Conservation (phyloP, 495 filamentous ascomycete genomes). For the Lichenothelia convexa region DNA sequence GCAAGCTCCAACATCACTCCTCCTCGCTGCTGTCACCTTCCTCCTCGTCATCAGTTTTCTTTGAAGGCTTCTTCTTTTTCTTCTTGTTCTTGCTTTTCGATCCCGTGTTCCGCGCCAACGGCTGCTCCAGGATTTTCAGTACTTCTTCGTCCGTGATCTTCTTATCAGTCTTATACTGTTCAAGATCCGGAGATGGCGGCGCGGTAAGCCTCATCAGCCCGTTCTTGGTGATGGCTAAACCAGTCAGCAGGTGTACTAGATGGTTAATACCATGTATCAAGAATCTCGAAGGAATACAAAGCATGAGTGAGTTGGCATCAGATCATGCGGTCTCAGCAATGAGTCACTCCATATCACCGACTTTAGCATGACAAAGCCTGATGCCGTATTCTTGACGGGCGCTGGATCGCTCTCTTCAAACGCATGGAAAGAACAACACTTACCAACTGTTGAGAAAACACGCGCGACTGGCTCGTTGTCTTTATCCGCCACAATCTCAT, state of each 20-base stretch:
- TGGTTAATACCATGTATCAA: too few relatives aligned
- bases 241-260: too few relatives aligned
- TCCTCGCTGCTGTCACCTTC: conserved; percentile 37
- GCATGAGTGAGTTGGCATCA: too few relatives aligned
- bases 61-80: conserved; percentile 63
- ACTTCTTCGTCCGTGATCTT: conserved; percentile 94
- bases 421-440: too few relatives aligned
- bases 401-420: too few relatives aligned
- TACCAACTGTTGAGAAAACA: conserved; percentile 81
- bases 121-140: conserved; percentile 78
- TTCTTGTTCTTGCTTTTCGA: conserved; percentile 63
- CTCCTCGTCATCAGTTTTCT: conserved; percentile 30
- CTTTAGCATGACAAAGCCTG: too few relatives aligned
- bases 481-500: conserved; percentile 88
- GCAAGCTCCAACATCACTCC: conserved; percentile 33
- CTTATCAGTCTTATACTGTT: conserved; percentile 80
- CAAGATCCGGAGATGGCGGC: conserved; percentile 51
- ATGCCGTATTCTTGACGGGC: too few relatives aligned
- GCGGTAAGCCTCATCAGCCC: conserved; percentile 69
- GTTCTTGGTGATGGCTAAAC: conserved; percentile 91
- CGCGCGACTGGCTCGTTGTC: conserved; percentile 67
- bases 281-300: too few relatives aligned
- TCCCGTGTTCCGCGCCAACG: conserved; percentile 54
- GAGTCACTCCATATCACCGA: too few relatives aligned
- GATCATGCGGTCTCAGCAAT: too few relatives aligned